Evolutionary conservation across 2,329 filamentous ascomycete species (phyloP), one percentile per base, ranked within the genome.

Genomic region (Ceratocystis huliohia): DNA sequence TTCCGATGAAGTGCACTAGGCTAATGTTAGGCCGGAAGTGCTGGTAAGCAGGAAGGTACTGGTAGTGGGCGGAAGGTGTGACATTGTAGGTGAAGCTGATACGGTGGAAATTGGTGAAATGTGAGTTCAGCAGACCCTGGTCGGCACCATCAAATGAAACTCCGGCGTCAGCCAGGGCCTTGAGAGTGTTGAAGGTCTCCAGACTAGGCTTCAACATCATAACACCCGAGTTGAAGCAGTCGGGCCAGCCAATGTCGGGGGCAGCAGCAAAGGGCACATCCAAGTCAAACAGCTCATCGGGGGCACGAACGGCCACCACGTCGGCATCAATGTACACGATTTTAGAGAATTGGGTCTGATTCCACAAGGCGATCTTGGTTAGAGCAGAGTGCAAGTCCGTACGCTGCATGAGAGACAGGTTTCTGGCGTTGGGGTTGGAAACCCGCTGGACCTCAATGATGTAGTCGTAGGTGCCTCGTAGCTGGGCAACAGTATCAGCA

Each of bases 101-200:
- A 70, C 92, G 86, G 76, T 96, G 87, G 83, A 87, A 96, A 74
- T 87, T 80, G 76, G 88, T 83, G 77, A 94, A 99, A 77, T 97
- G 88, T 82, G 95, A 92, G 75, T 99, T 99, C 71, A 99, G 78
- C 64, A 99, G 79, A 66, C 94, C 94, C 77, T 99, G 94, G 74
- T 99, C 94, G 46, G 94, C 94, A 62, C 94, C 94, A 74, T 99
- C 94, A 73, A 99, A 99, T 70, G 92, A 96, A 74, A 93, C 89
- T 30, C 92, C 92, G 66, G 86, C 82, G 71, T 91, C 84, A 30
- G 94, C 91, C 81, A 96, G 85, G 69, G 89, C 89, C 69, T 86
- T 80, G 73, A 99, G 81, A 53, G 90, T 88, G 76, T 91, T 87
- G 76, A 92, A 97, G 70, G 96, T 92, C 67, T 87, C 88, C 82